Base-by-base conservation (phyloP, 768 basidiomycete species). In the Tricholoma bakamatsutake region DNA sequence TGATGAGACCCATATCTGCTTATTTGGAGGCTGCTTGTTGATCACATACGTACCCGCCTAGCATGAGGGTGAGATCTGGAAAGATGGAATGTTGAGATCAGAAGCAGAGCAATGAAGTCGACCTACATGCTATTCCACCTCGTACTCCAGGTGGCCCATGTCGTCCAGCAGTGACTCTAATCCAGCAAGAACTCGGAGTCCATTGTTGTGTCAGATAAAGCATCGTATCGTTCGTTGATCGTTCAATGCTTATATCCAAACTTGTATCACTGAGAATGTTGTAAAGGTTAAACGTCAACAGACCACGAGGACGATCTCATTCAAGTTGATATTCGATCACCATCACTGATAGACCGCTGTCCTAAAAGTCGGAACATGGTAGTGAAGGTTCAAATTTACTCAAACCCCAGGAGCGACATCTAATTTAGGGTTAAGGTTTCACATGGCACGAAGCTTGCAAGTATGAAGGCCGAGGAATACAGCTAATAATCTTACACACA, bases 11-110 rank as follows among this genome's bases (percentile, higher is more conserved):
- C 94, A 97, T 62, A 96, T 95, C 66, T 97, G 94, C 73, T 92
- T 93, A 68, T 97, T 97, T 5, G 93, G 94, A 10, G 94, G 94
- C 67, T 97, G 94, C 76, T 96, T 97, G 72, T 97, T 96, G 71
- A 97, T 87, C 33, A 95, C 94, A 71, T 96, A 97, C 10, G 89
- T 95, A 12, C 92, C 93, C 72, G 28, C 86, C 93, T 15, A 95
- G 76, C 51, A 76, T 77, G 46, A 96, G 80, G 1, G 93, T 96
- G 31, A 97, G 69, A 30, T 68, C 3, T 12, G 27, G 12, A 45
- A 21, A 57, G 5, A 50, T 27, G 53, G 48, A 62, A 40, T 28
- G 40, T 12, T 48, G 54, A 50, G 24, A 40, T 35, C 35, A 27
- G 33, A 54, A 6, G 47, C 10, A 15, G 18, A 35, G 45, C n/a